These are phyloP conservation scores for Oenanthe javanica DNA, from an alignment of 140 eudicot species.

Conservation along the genomic window DNA sequence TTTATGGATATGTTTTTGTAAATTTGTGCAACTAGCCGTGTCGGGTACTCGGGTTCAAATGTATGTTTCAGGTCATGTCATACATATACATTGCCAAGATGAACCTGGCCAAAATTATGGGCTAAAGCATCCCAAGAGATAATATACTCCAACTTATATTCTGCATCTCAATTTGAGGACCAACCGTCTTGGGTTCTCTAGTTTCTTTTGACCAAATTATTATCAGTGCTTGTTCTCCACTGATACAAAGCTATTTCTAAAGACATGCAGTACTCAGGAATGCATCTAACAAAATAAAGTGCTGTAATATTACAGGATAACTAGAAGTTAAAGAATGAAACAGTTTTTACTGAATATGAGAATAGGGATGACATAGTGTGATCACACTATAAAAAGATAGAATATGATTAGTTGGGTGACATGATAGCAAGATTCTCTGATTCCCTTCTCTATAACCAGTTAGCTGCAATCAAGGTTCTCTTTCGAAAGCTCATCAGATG, in stretches of 20 bases:
- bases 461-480: background rate
- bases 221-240: slow-evolving; percentile 3
- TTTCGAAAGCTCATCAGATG: background rate
- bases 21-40: background rate
- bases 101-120: background rate
- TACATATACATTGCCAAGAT: background rate
- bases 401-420: background rate
- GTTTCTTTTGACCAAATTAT: background rate
- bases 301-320: background rate
- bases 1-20: too few relatives aligned
- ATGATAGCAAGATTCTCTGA: background rate
- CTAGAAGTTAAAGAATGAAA: background rate
- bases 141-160: background rate
- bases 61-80: background rate
- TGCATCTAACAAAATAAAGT: background rate
- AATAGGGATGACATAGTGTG: background rate
- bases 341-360: background rate
- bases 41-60: background rate
- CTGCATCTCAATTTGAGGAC: background rate
- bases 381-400: background rate
- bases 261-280: background rate
- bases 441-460: background rate
- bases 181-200: background rate
- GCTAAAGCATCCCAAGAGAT: background rate
- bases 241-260: background rate